Base-by-base conservation (phyloP, 73 alveolate genomes). In the Paraurostyla sp. region DNA sequence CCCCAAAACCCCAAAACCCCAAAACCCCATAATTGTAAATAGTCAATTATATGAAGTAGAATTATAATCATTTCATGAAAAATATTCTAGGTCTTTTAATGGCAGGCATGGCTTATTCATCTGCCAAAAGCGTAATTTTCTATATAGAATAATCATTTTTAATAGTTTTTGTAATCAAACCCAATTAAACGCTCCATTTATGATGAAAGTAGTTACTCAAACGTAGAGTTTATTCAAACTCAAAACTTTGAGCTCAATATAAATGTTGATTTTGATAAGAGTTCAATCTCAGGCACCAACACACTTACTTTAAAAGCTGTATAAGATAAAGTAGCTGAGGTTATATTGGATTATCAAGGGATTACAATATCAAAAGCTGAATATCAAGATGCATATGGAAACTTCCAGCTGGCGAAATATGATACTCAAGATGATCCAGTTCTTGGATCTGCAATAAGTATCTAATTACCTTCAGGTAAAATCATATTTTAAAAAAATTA, bases 271-370 rank as follows among this genome's bases (percentile, higher is more conserved):
- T 78, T 78, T 49, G 69, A 78, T 35, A 50, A 78, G 45, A 51
- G 36, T 4, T 20, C 54, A 2, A 49, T 78, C 76, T 18, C 30
- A 16, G 89, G 89, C 7, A 78, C 62, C 32, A 78, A 51, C 23
- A 78, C 89, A 29, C 40, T 78, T 4, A 51, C 40, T 40, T 35
- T 78, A 13, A 2, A 27, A 23, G 89, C 80, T 20, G 54, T 51
- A 2, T 32, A 18, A 15, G 87, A 78, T 32, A 78, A 45, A 4
- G 32, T 73, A 23, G 6, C 80, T 54, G 60, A 50, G n/a, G 46
- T 78, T 40, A 60, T 78, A 7, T 78, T 78, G 3, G 89, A 78
- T 36, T 78, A 32, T 52, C 43, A 78, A 52, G 89, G 89, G 4
- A 9, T 78, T 6, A 60, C 33, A 16, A 54, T 78, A 4, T 51